phyloP scores from a whole-genome alignment of 2,329 filamentous ascomycete species.

The Teratosphaeria epicoccoides region DNA sequence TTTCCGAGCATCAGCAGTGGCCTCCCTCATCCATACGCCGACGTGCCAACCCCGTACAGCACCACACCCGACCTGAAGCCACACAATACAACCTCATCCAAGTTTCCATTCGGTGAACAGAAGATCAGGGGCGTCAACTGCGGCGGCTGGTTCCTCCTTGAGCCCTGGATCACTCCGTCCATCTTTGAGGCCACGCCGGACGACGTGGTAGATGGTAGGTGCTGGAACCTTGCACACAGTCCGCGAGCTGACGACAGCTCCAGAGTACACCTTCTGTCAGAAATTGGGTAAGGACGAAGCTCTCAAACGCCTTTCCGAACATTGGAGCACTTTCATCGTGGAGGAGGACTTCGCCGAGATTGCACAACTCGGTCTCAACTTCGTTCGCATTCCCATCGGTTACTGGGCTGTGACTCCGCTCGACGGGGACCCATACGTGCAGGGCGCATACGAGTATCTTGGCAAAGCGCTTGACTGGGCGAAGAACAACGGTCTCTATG shows the following conservation, averaged over 20 bases:
- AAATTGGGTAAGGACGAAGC: slow-evolving; percentile 35
- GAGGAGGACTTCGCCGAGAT: slow-evolving; percentile 35
- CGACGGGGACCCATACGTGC: slow-evolving; percentile 35
- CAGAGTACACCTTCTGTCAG: slow-evolving; percentile 26
- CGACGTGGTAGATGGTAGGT: slow-evolving; percentile 42
- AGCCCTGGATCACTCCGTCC: slow-evolving; percentile 55
- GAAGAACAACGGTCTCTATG: slow-evolving; percentile 45
- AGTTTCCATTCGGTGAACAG: slow-evolving; percentile 43
- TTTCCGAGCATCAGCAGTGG: slow-evolving; percentile 15
- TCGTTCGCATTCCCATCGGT: slow-evolving; percentile 42
- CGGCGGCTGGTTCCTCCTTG: slow-evolving; percentile 53
- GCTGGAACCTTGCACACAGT: background rate
- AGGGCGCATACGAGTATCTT: slow-evolving; percentile 38
- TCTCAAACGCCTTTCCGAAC: slow-evolving; percentile 32
- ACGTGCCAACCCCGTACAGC: slow-evolving; percentile 10
- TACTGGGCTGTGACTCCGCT: slow-evolving; percentile 49
- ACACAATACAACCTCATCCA: too few species aligned
- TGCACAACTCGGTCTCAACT: slow-evolving; percentile 26
- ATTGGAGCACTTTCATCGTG: slow-evolving; percentile 31
- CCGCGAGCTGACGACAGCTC: background rate
- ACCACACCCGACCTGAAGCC: slow-evolving; percentile 11
- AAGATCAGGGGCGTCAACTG: slow-evolving; percentile 56
- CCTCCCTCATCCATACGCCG: too few species aligned
- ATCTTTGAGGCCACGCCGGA: slow-evolving; percentile 42
- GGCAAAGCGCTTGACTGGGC: slow-evolving; percentile 44